Evolutionary conservation across 139 green algal genomes (phyloP).

Genomic region (Chlamydomonas incerta): DNA sequence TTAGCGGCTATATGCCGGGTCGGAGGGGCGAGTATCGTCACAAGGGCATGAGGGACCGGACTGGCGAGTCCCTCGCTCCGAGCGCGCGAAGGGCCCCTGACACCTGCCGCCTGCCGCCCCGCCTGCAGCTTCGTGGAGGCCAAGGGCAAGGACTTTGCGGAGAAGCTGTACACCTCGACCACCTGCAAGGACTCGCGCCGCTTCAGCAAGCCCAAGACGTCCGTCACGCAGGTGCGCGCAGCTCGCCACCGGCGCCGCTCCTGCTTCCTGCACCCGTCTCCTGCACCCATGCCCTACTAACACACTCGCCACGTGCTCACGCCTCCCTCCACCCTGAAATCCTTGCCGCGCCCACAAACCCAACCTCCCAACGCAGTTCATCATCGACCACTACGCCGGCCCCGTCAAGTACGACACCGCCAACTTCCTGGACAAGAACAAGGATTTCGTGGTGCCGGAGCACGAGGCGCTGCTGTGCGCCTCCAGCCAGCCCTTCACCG

Average conservation of each 20-base stretch:
- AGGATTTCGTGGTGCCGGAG: conserved; percentile 97
- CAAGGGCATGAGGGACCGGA: too few relatives aligned
- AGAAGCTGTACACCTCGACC: conserved; percentile 88
- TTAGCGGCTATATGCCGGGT: too few relatives aligned
- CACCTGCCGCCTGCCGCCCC: too few relatives aligned
- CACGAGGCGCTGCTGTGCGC: conserved; percentile 90
- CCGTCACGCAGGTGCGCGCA: conserved; percentile 48
- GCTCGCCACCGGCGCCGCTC: too few relatives aligned
- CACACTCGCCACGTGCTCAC: too few relatives aligned
- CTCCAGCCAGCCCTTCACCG: conserved; percentile 47
- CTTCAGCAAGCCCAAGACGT: conserved; percentile 92
- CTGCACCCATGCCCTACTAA: too few relatives aligned
- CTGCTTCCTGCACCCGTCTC: too few relatives aligned
- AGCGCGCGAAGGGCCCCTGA: too few relatives aligned
- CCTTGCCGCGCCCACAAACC: too few relatives aligned
- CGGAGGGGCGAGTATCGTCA: too few relatives aligned
- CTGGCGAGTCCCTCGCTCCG: too few relatives aligned
- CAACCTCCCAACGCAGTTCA: conserved; percentile 93
- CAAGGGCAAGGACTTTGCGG: conserved; percentile 51
- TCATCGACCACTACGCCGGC: conserved; percentile 96
- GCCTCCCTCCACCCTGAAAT: too few relatives aligned
- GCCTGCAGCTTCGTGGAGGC: conserved; percentile 38
- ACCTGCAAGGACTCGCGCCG: conserved; percentile 69
- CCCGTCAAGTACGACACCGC: conserved; percentile 72
- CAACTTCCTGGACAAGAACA: conserved; percentile 82